Percentiles rank a stretch among this genome's conserved stretches.
phyloP scores from a whole-genome alignment of 2,329 filamentous ascomycete species.

The Colletotrichum neosansevieriae region DNA sequence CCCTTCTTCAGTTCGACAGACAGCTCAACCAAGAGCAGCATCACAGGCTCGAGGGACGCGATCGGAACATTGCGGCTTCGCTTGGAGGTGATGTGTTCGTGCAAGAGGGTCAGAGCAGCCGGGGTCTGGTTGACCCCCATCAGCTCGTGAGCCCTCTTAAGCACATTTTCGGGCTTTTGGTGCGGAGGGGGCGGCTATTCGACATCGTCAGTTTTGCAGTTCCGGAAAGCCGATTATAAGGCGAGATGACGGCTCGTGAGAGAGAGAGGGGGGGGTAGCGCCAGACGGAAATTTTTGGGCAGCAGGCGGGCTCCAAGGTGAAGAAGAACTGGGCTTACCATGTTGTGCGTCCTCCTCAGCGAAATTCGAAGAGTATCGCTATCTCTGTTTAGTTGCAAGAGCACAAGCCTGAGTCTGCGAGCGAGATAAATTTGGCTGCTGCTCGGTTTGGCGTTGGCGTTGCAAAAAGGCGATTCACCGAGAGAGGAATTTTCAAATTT shows the following conservation, averaged over 20 bases:
- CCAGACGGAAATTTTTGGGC: constrained; percentile 22
- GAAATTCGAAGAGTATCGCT: constrained; percentile 46
- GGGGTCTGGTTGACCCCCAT: constrained; percentile 95
- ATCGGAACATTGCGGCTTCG: constrained; percentile 97
- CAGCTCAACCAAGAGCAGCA: constrained; percentile 96
- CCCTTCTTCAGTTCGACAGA: constrained; percentile 98
- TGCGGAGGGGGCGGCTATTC: constrained; percentile 91
- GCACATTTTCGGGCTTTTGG: constrained; percentile 98
- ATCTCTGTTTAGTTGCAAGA: constrained; percentile 46
- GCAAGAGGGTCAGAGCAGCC: constrained; percentile 92
- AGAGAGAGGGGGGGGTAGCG: constrained; percentile 37
- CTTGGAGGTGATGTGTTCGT: constrained; percentile 99
- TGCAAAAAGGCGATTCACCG: constrained; percentile 47
- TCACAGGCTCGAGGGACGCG: constrained; percentile 95
- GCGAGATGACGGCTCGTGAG: constrained; percentile 28
- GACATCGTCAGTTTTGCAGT: constrained; percentile 38
- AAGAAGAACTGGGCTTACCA: constrained; percentile 42
- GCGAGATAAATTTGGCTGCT: constrained; percentile 53
- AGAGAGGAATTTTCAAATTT: constrained; percentile 59
- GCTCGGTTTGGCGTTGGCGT: constrained; percentile 45
- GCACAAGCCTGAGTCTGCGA: constrained; percentile 51
- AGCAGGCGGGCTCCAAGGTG: neutral
- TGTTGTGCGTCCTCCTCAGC: constrained; percentile 62
- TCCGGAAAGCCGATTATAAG: constrained; percentile 36
- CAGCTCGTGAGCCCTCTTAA: constrained; percentile 98